Conservation (phyloP, 2,329 filamentous ascomycete genomes). For the Cladosporium sp. region DNA sequence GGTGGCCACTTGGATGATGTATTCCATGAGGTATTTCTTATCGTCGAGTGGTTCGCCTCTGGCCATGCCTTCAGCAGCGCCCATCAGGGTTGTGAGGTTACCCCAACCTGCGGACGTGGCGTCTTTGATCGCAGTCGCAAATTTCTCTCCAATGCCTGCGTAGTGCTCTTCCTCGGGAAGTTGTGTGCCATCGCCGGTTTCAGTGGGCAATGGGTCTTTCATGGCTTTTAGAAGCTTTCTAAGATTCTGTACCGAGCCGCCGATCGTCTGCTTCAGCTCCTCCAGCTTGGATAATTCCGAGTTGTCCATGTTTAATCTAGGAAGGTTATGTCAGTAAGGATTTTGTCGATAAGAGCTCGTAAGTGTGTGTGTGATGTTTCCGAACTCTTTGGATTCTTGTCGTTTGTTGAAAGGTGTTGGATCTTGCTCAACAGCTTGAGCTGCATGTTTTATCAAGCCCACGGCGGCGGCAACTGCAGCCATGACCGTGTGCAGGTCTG, state of each 20-base stretch:
- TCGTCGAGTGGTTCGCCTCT: slow-evolving; percentile 54
- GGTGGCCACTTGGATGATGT: slow-evolving; percentile 45
- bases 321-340: not conserved
- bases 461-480: too few species aligned
- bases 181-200: slow-evolving; percentile 42
- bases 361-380: too few species aligned
- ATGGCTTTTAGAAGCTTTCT: slow-evolving; percentile 28
- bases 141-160: slow-evolving; percentile 16
- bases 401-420: too few species aligned
- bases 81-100: not conserved
- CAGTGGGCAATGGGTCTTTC: slow-evolving; percentile 30
- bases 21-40: slow-evolving; percentile 58
- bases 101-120: slow-evolving; percentile 13
- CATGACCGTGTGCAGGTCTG: too few species aligned
- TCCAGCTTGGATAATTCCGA: slow-evolving; percentile 22
- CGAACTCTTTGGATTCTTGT: too few species aligned
- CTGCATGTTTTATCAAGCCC: too few species aligned
- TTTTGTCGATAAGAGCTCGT: not conserved
- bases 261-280: slow-evolving; percentile 18
- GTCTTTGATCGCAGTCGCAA: slow-evolving; percentile 15
- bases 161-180: slow-evolving; percentile 27
- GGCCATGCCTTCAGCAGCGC: slow-evolving; percentile 29
- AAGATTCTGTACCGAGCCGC: slow-evolving; percentile 24
- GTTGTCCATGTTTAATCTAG: slow-evolving; percentile 4
- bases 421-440: too few species aligned